phyloP scores from a whole-genome alignment of 352 stramenopile species.

The Phytophthora tubulina region DNA sequence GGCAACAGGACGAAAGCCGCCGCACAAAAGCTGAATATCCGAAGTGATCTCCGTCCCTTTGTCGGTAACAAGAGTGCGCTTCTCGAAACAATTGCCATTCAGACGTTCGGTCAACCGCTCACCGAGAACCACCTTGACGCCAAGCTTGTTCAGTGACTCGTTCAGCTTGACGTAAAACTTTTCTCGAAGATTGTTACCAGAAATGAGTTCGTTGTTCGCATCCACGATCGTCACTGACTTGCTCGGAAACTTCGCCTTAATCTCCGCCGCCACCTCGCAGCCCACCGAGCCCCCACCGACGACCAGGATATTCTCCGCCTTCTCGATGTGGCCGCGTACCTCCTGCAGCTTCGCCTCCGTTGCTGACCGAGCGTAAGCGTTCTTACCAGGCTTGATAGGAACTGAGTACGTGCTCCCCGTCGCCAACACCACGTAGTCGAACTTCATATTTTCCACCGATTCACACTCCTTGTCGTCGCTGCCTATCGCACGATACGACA shows the following conservation, averaged over 20 bases:
- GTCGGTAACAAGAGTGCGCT: conserved; percentile 51
- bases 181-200: conserved; percentile 48
- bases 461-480: conserved; percentile 40
- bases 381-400: conserved; percentile 56
- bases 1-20: conserved; percentile 45
- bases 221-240: conserved; percentile 74
- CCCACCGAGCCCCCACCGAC: conserved; percentile 71
- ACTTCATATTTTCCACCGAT: conserved; percentile 43
- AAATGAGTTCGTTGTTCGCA: conserved; percentile 44
- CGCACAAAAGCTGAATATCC: conserved; percentile 63
- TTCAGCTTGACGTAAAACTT: conserved; percentile 53
- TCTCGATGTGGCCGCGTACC: conserved; percentile 50
- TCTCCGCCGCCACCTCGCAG: conserved; percentile 68
- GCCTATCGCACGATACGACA: conserved; percentile 48
- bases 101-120: conserved; percentile 59
- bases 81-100: conserved; percentile 48
- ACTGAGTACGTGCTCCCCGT: conserved; percentile 66
- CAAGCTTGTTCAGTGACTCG: conserved; percentile 44
- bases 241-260: conserved; percentile 57
- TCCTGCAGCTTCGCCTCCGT: conserved; percentile 53
- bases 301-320: conserved; percentile 59
- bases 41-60: conserved; percentile 62
- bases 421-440: conserved; percentile 73
- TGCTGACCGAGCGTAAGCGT: conserved; percentile 31
- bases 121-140: conserved; percentile 61